A percentile compares a stretch with the other conserved stretches of the same genome.
These are phyloP conservation scores for Nelumbo lutea DNA, from an alignment of 164 flowering plant species.

Conservation along the genomic window DNA sequence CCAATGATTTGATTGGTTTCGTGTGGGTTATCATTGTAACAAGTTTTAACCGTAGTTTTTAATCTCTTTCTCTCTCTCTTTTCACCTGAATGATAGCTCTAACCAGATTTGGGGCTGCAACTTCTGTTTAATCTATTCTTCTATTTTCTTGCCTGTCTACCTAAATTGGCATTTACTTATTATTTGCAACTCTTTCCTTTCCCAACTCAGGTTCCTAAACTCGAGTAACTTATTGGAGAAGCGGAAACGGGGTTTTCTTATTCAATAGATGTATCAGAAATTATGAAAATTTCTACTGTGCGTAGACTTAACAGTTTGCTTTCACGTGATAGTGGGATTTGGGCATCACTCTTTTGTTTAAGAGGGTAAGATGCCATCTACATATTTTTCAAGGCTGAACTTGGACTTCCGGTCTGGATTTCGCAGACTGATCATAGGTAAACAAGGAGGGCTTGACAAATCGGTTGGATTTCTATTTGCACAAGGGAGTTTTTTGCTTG, in stretches of 20 bases:
- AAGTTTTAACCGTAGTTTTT: too few species aligned
- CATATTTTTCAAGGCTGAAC: conserved; percentile 43
- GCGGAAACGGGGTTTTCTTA: neutral
- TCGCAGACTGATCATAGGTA: conserved; percentile 27
- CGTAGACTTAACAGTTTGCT: conserved; percentile 8
- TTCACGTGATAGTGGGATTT: conserved; percentile 12
- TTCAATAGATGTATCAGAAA: conserved; percentile 24
- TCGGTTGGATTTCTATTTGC: conserved; percentile 35
- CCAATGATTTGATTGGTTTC: too few species aligned
- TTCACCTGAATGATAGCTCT: neutral
- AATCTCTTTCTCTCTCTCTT: neutral
- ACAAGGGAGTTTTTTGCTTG: conserved; percentile 43
- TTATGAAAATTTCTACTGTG: conserved; percentile 35
- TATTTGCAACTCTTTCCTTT: neutral
- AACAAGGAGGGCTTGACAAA: conserved; percentile 35
- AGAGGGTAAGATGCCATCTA: conserved; percentile 63
- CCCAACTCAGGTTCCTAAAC: conserved; percentile 11
- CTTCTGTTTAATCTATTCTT: neutral
- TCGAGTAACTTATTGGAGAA: neutral
- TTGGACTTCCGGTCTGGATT: conserved; percentile 32
- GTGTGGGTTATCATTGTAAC: too few species aligned
- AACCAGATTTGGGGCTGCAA: neutral
- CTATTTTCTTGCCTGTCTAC: neutral
- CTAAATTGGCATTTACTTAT: neutral
- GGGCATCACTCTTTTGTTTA: conserved; percentile 24